Conservation (phyloP, 805 yeast species). For the Nakazawaea populi region DNA sequence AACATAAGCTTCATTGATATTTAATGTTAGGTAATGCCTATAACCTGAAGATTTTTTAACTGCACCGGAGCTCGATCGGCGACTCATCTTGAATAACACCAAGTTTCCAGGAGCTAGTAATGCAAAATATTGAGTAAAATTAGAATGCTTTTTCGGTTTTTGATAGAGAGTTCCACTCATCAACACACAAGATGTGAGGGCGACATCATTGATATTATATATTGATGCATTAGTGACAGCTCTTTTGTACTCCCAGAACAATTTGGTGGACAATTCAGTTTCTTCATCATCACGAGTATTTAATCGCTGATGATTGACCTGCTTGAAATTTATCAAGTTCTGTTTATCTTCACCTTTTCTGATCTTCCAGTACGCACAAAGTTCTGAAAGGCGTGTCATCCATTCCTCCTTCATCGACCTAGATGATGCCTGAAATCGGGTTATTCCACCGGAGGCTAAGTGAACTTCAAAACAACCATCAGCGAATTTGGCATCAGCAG, state of each 20-base stretch:
- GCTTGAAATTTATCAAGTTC: conserved; percentile 30
- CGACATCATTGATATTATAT: conserved; percentile 49
- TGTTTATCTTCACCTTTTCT: conserved; percentile 35
- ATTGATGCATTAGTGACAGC: conserved; percentile 48
- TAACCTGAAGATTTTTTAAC: conserved; percentile 41
- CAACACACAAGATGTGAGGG: conserved; percentile 55
- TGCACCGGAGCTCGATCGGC: conserved; percentile 40
- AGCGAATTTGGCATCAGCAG: conserved; percentile 19
- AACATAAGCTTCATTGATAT: conserved; percentile 63
- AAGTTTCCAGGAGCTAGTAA: conserved; percentile 68
- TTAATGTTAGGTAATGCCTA: conserved; percentile 49
- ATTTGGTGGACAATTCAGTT: conserved; percentile 36
- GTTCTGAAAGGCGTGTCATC: conserved; percentile 44
- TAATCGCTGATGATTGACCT: conserved; percentile 38
- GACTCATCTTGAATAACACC: conserved; percentile 46
- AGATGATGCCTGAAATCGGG: conserved; percentile 54
- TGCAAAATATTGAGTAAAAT: conserved; percentile 56
- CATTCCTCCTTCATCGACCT: conserved; percentile 51
- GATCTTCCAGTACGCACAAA: conserved; percentile 55
- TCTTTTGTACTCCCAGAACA: conserved; percentile 50
- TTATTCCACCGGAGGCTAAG: conserved; percentile 35
- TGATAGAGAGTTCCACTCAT: conserved; percentile 63
- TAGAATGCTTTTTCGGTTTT: conserved; percentile 63
- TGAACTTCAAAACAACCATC: conserved; percentile 51
- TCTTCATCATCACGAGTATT: conserved; percentile 49